Evolutionary conservation across 2,329 filamentous ascomycete species (phyloP).

Genomic region (Arthroderma sp.): DNA sequence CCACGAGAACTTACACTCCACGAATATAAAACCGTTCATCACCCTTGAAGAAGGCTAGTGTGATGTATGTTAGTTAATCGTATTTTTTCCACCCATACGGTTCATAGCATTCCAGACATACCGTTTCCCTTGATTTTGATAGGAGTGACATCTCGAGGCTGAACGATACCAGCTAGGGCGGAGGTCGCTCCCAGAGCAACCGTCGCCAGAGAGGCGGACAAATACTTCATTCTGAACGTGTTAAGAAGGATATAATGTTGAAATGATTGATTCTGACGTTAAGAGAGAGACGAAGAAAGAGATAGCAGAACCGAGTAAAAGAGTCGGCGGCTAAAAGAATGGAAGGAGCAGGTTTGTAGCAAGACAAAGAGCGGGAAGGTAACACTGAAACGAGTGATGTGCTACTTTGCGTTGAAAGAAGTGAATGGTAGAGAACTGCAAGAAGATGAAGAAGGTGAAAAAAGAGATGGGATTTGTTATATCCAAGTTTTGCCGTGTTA

Average conservation of each 20-base stretch:
- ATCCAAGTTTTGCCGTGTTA: no score
- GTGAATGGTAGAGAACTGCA: no score
- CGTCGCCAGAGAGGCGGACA: conserved; percentile 33
- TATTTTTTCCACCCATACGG: background rate
- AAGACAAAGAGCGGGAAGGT: background rate
- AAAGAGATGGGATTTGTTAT: background rate
- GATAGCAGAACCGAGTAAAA: conserved; percentile 15
- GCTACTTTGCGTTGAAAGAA: no score
- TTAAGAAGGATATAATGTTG: conserved; percentile 2
- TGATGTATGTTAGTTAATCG: conserved; percentile 15
- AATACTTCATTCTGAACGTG: conserved; percentile 40
- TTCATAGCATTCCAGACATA: conserved; percentile 15
- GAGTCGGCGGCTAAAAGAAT: conserved; percentile 4
- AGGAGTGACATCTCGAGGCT: conserved; percentile 36
- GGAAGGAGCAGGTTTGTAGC: conserved; percentile 2
- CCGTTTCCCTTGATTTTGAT: conserved; percentile 52
- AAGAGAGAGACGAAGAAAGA: conserved; percentile 14
- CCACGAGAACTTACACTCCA: conserved; percentile 23
- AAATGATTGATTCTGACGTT: conserved; percentile 9
- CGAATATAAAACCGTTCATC: conserved; percentile 42
- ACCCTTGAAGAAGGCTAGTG: conserved; percentile 48
- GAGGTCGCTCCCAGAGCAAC: conserved; percentile 35
- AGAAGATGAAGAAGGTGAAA: background rate
- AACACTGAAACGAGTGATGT: conserved; percentile 1
- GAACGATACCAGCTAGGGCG: conserved; percentile 31